phyloP scores from a whole-genome alignment of 2,329 filamentous ascomycete genomes.

The Fusarium virguliforme region DNA sequence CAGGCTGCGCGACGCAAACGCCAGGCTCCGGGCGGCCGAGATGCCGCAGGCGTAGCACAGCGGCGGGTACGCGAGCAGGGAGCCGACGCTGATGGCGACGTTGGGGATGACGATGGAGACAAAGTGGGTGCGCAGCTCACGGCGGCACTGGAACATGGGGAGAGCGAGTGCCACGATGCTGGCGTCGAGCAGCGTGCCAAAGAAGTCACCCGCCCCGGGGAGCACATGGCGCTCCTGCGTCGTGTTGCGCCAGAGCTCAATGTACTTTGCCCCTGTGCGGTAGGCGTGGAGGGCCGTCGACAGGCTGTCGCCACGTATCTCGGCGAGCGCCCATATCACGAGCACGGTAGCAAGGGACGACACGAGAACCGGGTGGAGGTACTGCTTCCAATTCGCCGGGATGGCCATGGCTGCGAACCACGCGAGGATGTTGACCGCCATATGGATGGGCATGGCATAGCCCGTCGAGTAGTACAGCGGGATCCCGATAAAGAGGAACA shows the following conservation, averaged over 20 bases:
- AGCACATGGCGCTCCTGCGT: constrained; percentile 37
- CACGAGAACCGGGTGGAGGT: constrained; percentile 72
- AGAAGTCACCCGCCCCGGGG: constrained; percentile 72
- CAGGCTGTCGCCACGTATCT: constrained; percentile 61
- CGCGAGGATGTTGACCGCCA: constrained; percentile 65
- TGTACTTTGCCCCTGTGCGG: constrained; percentile 68
- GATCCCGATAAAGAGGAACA: constrained; percentile 68
- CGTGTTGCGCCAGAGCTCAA: constrained; percentile 64
- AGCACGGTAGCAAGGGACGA: constrained; percentile 69
- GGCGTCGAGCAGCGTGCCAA: constrained; percentile 70
- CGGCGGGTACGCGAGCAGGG: constrained; percentile 71
- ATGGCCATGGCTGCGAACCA: constrained; percentile 68
- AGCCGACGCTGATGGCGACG: constrained; percentile 66
- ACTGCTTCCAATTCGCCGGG: constrained; percentile 65
- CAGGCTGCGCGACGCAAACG: constrained; percentile 71
- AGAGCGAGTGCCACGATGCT: constrained; percentile 72
- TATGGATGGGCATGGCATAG: constrained; percentile 68
- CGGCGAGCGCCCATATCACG: constrained; percentile 68
- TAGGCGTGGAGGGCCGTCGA: constrained; percentile 63
- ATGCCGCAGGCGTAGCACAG: constrained; percentile 71
- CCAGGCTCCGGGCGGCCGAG: constrained; percentile 65
- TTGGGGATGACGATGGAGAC: constrained; percentile 69
- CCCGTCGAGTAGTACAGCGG: constrained; percentile 69
- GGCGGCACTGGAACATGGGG: constrained; percentile 74
- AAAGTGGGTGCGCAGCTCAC: constrained; percentile 69